Evolutionary conservation across 1,139 yeast genomes (phyloP), one percentile per base, ranked within the genome.

Genomic region (Kodamaea suecica): DNA sequence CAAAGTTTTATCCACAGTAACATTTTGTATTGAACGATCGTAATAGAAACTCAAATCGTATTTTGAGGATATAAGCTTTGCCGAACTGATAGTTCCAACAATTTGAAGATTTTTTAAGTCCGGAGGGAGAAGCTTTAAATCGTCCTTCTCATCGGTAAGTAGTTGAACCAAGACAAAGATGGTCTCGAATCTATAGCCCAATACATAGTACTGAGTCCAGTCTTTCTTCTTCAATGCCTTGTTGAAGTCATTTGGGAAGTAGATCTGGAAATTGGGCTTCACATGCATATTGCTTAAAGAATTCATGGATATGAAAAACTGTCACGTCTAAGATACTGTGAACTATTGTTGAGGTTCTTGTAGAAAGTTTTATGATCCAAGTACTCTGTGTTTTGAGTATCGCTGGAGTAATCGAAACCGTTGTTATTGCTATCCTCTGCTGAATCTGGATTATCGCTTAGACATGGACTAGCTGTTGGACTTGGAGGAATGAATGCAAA

Each of bases 291-390:
- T 10, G 12, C 3, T 24, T 6, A 24, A 24, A 11, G 29, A 19
- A 19, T 19, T 19, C 21, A 19, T 19, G 21, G 30, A n/a, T 34
- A 24, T 9, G 63, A 48, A 38, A 66, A 61, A 36, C 73, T 67
- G 45, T 69, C 75, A 37, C 75, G 48, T 36, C 75, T 48, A 24
- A 68, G 50, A 42, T 63, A 68, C 42, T 66, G 74, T 2, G 72
- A 62, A 41, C 73, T 67, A 43, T 59, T 66, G 46, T 67, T 68
- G 37, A 65, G 52, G 38, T 57, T 61, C 36, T 55, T 53, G 48
- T 67, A 68, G 44, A 67, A 63, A 17, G 47, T 49, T 21, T 39
- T 47, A 26, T 44, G 56, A 33, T 53, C 52, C 25, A 37, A 27
- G 15, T 34, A 37, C 8, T 23, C 5, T 3, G 33, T 12, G 19